Evolutionary conservation across 2,329 filamentous ascomycete genomes (phyloP).

Genomic region (Epichloe uncinata): DNA sequence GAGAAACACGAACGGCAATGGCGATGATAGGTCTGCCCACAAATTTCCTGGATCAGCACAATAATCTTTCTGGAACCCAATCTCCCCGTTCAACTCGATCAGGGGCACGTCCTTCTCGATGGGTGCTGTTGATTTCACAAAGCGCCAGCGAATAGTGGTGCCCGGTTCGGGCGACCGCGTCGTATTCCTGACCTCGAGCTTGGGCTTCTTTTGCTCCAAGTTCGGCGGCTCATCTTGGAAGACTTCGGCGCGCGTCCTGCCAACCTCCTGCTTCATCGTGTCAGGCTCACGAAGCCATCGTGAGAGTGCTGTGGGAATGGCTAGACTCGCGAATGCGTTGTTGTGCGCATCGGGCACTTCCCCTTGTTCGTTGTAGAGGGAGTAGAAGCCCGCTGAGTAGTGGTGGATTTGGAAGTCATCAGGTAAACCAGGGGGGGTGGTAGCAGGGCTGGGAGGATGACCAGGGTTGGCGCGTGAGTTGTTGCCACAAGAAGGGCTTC

Average conservation of each 20-base stretch:
- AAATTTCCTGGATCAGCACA: conserved; percentile 52
- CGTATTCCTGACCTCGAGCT: conserved; percentile 37
- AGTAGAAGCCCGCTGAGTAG: conserved; percentile 64
- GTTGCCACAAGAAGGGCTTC: conserved; percentile 52
- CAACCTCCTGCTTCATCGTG: conserved; percentile 53
- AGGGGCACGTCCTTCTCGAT: conserved; percentile 45
- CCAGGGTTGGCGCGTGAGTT: conserved; percentile 46
- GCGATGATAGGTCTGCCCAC: conserved; percentile 52
- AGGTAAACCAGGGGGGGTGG: conserved; percentile 53
- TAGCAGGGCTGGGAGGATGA: conserved; percentile 62
- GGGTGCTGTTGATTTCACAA: conserved; percentile 37
- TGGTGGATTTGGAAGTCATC: conserved; percentile 52
- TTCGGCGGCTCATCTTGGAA: conserved; percentile 43
- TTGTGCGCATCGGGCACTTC: conserved; percentile 47
- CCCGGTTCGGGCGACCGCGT: conserved; percentile 20
- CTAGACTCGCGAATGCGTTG: conserved; percentile 67
- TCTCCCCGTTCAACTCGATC: conserved; percentile 63
- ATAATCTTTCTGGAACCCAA: conserved; percentile 62
- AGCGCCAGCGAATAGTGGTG: conserved; percentile 52
- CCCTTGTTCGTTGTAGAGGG: conserved; percentile 53
- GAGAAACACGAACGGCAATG: conserved; percentile 70
- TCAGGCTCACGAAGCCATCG: conserved; percentile 67
- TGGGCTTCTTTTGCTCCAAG: conserved; percentile 28
- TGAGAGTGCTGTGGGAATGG: conserved; percentile 60
- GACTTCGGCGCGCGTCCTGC: conserved; percentile 51